A percentile compares a stretch with the other conserved stretches of the same genome.
Conservation (phyloP, 306 rosid species). For the Benincasa hispida region DNA sequence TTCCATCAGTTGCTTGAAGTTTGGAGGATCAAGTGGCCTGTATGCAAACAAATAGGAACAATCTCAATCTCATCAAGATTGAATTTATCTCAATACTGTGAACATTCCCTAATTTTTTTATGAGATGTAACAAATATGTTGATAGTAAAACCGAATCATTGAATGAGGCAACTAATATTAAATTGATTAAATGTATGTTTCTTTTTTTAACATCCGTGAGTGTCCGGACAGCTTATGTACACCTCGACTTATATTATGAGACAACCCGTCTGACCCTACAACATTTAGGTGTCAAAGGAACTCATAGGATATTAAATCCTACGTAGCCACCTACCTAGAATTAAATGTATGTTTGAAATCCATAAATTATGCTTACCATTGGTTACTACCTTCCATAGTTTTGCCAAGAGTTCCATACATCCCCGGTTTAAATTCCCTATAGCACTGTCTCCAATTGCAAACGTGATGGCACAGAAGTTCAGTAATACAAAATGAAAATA, state of each 20-base stretch:
- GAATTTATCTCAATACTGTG: background rate
- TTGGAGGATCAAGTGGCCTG: conserved; percentile 74
- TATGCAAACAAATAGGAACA: conserved; percentile 7
- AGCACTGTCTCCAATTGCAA: conserved; percentile 39
- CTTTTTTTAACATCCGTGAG: too few species aligned
- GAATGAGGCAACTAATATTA: background rate
- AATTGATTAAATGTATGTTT: background rate
- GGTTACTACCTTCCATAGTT: conserved; percentile 73
- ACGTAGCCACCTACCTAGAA: background rate
- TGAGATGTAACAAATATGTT: background rate
- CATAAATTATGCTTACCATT: conserved; percentile 45
- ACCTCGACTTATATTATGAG: too few species aligned
- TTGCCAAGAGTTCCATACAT: conserved; percentile 83
- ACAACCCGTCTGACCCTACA: too few species aligned
- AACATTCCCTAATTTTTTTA: background rate
- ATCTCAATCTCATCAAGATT: background rate
- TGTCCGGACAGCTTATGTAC: too few species aligned
- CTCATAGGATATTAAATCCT: too few species aligned
- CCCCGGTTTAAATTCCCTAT: conserved; percentile 62
- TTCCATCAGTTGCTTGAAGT: conserved; percentile 47
- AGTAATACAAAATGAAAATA: background rate
- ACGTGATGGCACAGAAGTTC: background rate
- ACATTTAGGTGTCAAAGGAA: too few species aligned
- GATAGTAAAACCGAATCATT: background rate
- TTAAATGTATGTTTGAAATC: background rate